phyloP scores from a whole-genome alignment of 177 flowering plant genomes.

The Vitis hybrid region DNA sequence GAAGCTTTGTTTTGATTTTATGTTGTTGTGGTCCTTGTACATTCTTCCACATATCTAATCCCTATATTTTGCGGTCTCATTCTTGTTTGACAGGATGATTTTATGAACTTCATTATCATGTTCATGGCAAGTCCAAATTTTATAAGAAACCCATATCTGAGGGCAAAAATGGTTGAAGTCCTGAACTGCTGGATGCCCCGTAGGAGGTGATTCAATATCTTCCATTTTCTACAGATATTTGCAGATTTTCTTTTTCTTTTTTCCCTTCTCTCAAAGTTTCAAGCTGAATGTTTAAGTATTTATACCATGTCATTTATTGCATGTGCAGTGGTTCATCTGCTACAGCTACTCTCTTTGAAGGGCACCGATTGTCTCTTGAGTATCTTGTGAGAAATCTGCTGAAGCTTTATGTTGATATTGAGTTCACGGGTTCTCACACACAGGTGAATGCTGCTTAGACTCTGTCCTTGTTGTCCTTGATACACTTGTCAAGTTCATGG shows the following conservation, averaged over 20 bases:
- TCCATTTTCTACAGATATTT: neutral
- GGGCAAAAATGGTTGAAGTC: conserved; percentile 99
- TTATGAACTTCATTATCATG: conserved; percentile 97
- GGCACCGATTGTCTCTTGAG: conserved; percentile 78
- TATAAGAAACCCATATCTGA: conserved; percentile 86
- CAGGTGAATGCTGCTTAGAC: conserved; percentile 53
- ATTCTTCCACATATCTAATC: neutral
- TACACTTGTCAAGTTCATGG: too few species aligned
- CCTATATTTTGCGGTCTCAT: conserved; percentile 3
- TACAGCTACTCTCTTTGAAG: conserved; percentile 82
- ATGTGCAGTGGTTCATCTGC: conserved; percentile 71
- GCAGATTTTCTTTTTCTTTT: neutral
- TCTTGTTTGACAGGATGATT: conserved; percentile 74
- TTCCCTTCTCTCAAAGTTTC: neutral
- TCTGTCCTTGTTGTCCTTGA: neutral
- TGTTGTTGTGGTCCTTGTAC: neutral
- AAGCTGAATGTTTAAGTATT: neutral
- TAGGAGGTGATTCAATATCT: conserved; percentile 50
- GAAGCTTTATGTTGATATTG: conserved; percentile 98
- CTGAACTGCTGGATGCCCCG: conserved; percentile 96
- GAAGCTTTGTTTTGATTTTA: neutral
- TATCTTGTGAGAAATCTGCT: conserved; percentile 93
- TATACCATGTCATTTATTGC: conserved; percentile 14
- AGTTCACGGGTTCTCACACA: conserved; percentile 98
- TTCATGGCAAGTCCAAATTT: conserved; percentile 92